phyloP scores from a whole-genome alignment of 2,329 filamentous ascomycete genomes.

The Beauveria caledonica region DNA sequence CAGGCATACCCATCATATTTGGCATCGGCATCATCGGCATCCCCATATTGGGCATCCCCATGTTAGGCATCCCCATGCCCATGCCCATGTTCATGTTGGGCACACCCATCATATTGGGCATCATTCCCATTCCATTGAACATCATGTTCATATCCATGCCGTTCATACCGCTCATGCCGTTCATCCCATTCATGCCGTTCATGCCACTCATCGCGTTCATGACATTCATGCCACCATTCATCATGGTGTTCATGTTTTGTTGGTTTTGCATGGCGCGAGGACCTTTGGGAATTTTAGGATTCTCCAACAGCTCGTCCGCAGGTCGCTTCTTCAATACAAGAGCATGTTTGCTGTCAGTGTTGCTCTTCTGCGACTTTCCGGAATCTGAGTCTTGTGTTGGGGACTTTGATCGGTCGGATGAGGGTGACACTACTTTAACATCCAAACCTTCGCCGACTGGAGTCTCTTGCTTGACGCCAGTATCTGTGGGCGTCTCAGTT shows the following conservation, averaged over 20 bases:
- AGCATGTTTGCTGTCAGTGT: slow-evolving; percentile 23
- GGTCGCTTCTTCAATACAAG: slow-evolving; percentile 65
- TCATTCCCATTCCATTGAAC: slow-evolving; percentile 18
- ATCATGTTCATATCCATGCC: slow-evolving; percentile 23
- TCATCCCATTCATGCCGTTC: slow-evolving; percentile 4
- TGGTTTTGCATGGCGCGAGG: slow-evolving; percentile 57
- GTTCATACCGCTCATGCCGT: slow-evolving; percentile 21
- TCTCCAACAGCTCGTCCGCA: slow-evolving; percentile 63
- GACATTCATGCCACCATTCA: slow-evolving; percentile 33
- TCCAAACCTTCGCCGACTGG: background rate
- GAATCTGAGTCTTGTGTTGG: slow-evolving; percentile 24
- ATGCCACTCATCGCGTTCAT: slow-evolving; percentile 11
- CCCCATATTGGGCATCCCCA: slow-evolving; percentile 27
- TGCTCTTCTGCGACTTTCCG: slow-evolving; percentile 27
- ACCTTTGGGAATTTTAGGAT: slow-evolving; percentile 56
- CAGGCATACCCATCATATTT: slow-evolving; percentile 18
- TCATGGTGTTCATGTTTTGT: slow-evolving; percentile 37
- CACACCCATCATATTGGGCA: slow-evolving; percentile 26
- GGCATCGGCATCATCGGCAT: slow-evolving; percentile 19
- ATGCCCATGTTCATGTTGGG: slow-evolving; percentile 25
- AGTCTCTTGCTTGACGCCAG: background rate
- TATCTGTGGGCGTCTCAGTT: background rate
- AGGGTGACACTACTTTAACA: slow-evolving; percentile 12
- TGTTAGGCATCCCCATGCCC: slow-evolving; percentile 28
- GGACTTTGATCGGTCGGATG: slow-evolving; percentile 22